Base-by-base conservation (phyloP, 768 basidiomycete species). In the Leccinum truebloodii region DNA sequence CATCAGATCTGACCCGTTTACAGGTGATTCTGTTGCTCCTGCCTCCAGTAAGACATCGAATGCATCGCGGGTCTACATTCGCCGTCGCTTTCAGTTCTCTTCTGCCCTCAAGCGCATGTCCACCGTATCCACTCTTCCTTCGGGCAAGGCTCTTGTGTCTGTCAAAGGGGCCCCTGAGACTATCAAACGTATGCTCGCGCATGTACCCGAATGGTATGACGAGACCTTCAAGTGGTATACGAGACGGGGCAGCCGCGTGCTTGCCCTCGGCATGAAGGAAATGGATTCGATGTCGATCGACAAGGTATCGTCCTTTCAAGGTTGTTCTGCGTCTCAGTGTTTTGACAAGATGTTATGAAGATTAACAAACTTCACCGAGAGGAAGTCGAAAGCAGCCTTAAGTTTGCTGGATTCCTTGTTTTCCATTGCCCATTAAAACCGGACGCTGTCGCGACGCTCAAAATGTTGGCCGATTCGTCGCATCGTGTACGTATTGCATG, bases 111-210 rank as follows among this genome's bases (percentile, higher is more conserved):
- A 99, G 76, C 86, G 97, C 64, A 99, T 99, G 97, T 94, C 93
- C 2, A 98, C 95, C 1, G 79, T 99, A 26, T 84, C 87, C 7
- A 84, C 85, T 1, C 78, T 83, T 41, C 81, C 89, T 6, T 85
- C 84, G 12, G 85, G 86, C 16, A 83, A 80, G 59, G 79, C 82
- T 4, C 65, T 92, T 8, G 83, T 83, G 4, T 83, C 95, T 1
- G 94, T 97, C 58, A 99, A 98, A 76, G 97, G 97, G 54, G 97
- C 97, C 0, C 97, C 97, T 0, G 97, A 99, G 76, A 98, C 95
- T 3, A 91, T 99, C 72, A 95, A 92, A 73, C 75, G 75, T 18
- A 98, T 98, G 94, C 84, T 95, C 53, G 77, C 74, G 12, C 60
- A 67, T 3, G 82, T 96, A 1, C 97, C 97, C 0, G 78, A 79